phyloP scores from a whole-genome alignment of 257 asterid species.

The Solanum corneliomulleri region DNA sequence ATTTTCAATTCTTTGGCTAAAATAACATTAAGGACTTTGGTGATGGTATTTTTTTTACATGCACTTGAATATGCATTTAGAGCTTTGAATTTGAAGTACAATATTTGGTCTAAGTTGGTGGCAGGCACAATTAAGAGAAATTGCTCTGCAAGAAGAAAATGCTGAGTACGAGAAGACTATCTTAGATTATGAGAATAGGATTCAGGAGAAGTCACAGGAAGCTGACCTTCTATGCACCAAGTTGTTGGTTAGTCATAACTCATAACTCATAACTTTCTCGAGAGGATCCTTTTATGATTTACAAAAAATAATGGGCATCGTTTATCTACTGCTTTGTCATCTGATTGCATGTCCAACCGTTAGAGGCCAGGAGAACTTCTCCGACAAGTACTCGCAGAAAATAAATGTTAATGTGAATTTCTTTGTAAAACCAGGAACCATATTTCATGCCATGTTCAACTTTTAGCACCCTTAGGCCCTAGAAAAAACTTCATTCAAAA shows the following conservation, averaged over 20 bases:
- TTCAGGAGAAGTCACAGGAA: slow-evolving; percentile 65
- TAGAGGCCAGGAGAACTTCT: background rate
- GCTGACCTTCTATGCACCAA: slow-evolving; percentile 53
- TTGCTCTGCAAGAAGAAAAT: slow-evolving; percentile 72
- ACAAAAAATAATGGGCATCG: background rate
- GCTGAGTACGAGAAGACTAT: slow-evolving; percentile 64
- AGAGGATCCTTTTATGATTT: background rate
- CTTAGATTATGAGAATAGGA: slow-evolving; percentile 50
- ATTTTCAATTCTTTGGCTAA: background rate
- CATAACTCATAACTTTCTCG: background rate
- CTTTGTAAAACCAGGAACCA: background rate
- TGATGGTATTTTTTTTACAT: background rate
- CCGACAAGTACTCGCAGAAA: background rate
- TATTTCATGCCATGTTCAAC: background rate
- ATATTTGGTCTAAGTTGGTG: background rate
- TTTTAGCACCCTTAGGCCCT: background rate
- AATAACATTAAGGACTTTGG: background rate
- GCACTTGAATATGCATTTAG: background rate
- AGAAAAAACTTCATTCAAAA: background rate
- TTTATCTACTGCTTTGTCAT: background rate
- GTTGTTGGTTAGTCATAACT: slow-evolving; percentile 49
- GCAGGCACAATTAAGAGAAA: slow-evolving; percentile 68
- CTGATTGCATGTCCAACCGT: background rate
- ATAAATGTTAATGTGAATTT: background rate
- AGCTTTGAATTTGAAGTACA: background rate